Conservation (phyloP, 306 rosid species). For the Sicyos edulis region DNA sequence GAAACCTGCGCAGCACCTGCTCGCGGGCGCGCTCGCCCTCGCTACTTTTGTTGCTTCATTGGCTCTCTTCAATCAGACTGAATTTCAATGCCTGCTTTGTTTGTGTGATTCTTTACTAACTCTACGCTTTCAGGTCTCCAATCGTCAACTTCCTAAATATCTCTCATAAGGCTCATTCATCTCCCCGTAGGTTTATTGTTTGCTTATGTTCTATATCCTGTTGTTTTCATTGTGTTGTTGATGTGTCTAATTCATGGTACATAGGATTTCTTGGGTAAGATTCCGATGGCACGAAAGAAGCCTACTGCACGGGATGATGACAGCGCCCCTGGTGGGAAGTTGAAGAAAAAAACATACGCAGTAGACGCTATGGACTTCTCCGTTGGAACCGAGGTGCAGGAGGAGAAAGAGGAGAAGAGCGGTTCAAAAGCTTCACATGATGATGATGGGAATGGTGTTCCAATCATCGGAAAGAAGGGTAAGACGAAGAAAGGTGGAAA, state of each 20-base stretch:
- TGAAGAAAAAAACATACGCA: conserved; percentile 56
- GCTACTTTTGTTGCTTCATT: not conserved
- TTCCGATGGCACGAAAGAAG: conserved; percentile 70
- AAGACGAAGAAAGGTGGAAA: conserved; percentile 66
- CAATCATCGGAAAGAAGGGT: conserved; percentile 69
- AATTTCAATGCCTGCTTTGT: not conserved
- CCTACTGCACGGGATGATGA: conserved; percentile 61
- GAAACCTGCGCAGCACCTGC: not conserved
- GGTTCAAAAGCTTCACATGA: conserved; percentile 34
- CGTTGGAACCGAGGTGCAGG: conserved; percentile 52
- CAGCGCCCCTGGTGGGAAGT: conserved; percentile 47
- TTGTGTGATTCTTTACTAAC: not conserved
- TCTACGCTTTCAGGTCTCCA: not conserved
- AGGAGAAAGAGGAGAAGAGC: conserved; percentile 43
- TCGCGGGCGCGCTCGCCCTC: not conserved
- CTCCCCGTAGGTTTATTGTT: not conserved
- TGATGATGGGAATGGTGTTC: conserved; percentile 34
- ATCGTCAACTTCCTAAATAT: not conserved
- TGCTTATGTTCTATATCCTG: not conserved
- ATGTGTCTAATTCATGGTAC: conserved; percentile 10
- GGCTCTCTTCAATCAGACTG: not conserved
- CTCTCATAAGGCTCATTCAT: too few species aligned
- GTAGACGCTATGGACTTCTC: conserved; percentile 78
- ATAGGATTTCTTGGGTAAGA: conserved; percentile 17
- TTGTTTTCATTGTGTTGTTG: not conserved